A percentile compares a stretch with the other conserved stretches of the same genome.
These are phyloP conservation scores for Fusarium pilosicola DNA, from an alignment of 2,329 filamentous ascomycete species.

Conservation along the genomic window DNA sequence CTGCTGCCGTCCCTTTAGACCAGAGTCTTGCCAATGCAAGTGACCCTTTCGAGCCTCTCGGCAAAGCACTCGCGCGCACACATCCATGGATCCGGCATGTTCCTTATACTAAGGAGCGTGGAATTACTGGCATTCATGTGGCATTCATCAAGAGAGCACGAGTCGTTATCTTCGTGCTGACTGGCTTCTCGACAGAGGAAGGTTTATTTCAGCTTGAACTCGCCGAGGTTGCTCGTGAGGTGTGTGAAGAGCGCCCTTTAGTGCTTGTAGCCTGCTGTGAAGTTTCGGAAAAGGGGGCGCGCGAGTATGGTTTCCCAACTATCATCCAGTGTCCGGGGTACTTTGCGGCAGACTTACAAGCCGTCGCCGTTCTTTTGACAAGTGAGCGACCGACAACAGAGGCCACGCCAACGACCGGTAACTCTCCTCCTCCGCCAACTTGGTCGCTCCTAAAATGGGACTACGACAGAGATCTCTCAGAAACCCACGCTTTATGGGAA, in stretches of 20 bases:
- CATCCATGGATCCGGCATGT: constrained; percentile 75
- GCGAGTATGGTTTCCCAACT: constrained; percentile 60
- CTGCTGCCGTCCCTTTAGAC: constrained; percentile 60
- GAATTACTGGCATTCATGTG: constrained; percentile 71
- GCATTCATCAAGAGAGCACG: constrained; percentile 70
- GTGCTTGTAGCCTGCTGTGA: constrained; percentile 64
- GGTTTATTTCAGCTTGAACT: constrained; percentile 64
- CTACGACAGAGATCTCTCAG: constrained; percentile 51
- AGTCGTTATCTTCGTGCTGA: constrained; percentile 69
- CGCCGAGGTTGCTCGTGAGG: constrained; percentile 55
- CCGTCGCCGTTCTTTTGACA: constrained; percentile 63
- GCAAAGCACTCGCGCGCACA: constrained; percentile 67
- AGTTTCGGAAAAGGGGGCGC: constrained; percentile 51
- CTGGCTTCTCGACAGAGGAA: constrained; percentile 56
- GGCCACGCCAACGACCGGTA: constrained; percentile 8
- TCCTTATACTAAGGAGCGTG: constrained; percentile 72
- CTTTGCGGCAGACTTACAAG: constrained; percentile 57
- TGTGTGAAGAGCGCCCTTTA: constrained; percentile 60
- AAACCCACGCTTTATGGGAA: constrained; percentile 60
- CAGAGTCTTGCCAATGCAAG: constrained; percentile 54
- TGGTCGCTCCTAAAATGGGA: constrained; percentile 58
- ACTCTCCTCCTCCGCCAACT: constrained; percentile 41
- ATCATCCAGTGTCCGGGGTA: constrained; percentile 62
- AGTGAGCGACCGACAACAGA: constrained; percentile 45
- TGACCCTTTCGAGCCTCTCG: constrained; percentile 80